Evolutionary conservation across 139 green algal genomes (phyloP), one percentile per base, ranked within the genome.

Genomic region (Chlorella sp.): DNA sequence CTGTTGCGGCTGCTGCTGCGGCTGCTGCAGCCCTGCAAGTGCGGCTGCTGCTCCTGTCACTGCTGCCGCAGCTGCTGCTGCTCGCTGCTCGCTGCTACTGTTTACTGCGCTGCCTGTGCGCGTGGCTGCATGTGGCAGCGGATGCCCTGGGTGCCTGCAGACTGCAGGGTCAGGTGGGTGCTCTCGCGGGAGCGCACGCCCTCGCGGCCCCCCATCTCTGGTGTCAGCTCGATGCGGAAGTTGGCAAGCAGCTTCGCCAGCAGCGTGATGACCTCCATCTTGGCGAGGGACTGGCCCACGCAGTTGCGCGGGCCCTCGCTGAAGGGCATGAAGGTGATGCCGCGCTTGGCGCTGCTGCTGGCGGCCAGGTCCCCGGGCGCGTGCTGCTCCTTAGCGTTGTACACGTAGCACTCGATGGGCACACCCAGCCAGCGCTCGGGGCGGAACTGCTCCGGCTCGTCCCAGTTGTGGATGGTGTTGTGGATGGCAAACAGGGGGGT

Each of bases 271-370:
- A 85, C 74, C 66, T 88, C 86, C 72, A 90, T 85, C 60, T 80
- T 83, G 17, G 84, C 88, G 59, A 91, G 78, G 29, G 68, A 79
- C 72, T 93, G 85, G 1, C 88, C 88, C 4, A 91, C 79, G 49
- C 88, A 93, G 82, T 87, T 87, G 24, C 87, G 73, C 0, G 74
- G 71, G 3, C 65, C 65, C 65, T n/a, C n/a, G n/a, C n/a, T n/a
- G n/a, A n/a, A n/a, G n/a, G n/a, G n/a, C 29, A n/a, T 27, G 5
- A 20, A n/a, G 55, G 23, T 60, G 49, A 60, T 60, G 49, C 49
- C 77, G 31, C n/a, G n/a, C n/a, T n/a, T n/a, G n/a, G n/a, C n/a
- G n/a, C n/a, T n/a, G n/a, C n/a, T n/a, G n/a, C n/a, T n/a, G n/a
- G n/a, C n/a, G n/a, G n/a, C n/a, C n/a, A n/a, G n/a, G n/a, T n/a